phyloP scores from a whole-genome alignment of 305 asterid species.

The Fraxinus nigra region DNA sequence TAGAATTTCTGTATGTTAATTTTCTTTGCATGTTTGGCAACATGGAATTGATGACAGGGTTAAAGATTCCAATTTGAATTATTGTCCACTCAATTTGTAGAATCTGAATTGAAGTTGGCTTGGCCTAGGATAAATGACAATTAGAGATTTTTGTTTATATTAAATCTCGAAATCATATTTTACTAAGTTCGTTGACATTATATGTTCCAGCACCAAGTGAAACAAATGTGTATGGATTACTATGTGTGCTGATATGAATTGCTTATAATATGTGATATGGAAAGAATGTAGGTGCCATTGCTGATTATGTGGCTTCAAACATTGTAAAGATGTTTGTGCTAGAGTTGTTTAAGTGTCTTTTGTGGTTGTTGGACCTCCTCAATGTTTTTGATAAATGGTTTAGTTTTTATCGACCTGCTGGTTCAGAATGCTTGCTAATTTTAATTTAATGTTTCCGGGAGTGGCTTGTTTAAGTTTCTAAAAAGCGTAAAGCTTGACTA shows the following conservation, averaged over 20 bases:
- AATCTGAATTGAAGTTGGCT: background rate
- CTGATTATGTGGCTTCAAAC: background rate
- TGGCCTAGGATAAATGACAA: background rate
- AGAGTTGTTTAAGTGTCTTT: background rate
- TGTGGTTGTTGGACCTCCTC: background rate
- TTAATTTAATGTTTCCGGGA: background rate
- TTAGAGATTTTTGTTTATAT: background rate
- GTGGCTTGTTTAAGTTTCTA: background rate
- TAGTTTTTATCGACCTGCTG: background rate
- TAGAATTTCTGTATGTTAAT: background rate
- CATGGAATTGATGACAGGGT: background rate
- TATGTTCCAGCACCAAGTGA: background rate
- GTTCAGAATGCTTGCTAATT: background rate
- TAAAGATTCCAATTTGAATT: background rate
- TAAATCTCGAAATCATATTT: background rate
- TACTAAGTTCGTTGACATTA: background rate
- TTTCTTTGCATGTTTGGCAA: background rate
- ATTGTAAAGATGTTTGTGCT: background rate
- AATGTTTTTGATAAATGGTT: background rate
- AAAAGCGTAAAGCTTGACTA: background rate
- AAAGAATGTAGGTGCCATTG: background rate
- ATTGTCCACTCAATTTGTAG: background rate
- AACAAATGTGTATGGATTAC: background rate
- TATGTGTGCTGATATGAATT: background rate
- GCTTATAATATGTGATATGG: background rate